Evolutionary conservation across 768 basidiomycete genomes (phyloP).

Genomic region (Mycena capillaripes): DNA sequence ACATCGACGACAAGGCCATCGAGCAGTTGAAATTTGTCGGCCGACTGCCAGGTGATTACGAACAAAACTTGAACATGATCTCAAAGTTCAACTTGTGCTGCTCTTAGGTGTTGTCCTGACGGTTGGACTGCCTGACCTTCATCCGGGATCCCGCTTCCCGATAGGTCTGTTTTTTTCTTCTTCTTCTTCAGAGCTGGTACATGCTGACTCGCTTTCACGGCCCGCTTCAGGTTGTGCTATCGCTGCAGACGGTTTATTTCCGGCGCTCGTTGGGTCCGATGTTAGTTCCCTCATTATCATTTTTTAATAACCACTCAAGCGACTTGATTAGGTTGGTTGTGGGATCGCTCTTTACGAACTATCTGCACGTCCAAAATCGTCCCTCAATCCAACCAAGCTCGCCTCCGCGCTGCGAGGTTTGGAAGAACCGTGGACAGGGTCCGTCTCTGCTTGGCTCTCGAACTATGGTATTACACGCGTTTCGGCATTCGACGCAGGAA

Average conservation of each 20-base stretch:
- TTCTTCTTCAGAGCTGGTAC: too few species aligned
- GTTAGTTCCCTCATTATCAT: not conserved
- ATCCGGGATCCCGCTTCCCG: conserved; percentile 53
- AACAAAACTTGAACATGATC: not conserved
- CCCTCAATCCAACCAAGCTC: conserved; percentile 45
- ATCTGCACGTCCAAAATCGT: conserved; percentile 42
- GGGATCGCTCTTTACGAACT: conserved; percentile 53
- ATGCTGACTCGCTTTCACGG: not conserved
- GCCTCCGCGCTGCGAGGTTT: conserved; percentile 48
- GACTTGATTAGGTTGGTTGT: conserved; percentile 45
- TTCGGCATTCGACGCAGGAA: conserved; percentile 46
- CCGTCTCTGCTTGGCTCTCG: conserved; percentile 49
- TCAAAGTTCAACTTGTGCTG: not conserved
- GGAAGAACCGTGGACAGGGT: conserved; percentile 55
- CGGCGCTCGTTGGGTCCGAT: conserved; percentile 55
- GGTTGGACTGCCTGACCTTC: conserved; percentile 57
- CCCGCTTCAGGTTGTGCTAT: conserved; percentile 47
- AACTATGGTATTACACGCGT: conserved; percentile 47
- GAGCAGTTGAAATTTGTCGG: conserved; percentile 49
- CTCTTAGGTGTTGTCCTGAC: conserved; percentile 44
- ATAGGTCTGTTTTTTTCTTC: conserved; percentile 38
- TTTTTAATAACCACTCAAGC: not conserved
- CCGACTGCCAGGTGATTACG: conserved; percentile 35
- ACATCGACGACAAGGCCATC: conserved; percentile 48
- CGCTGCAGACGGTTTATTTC: conserved; percentile 53